A percentile compares a stretch with the other conserved stretches of the same genome.
Conservation (phyloP, 331 rosid species). For the Rosa hybrid region DNA sequence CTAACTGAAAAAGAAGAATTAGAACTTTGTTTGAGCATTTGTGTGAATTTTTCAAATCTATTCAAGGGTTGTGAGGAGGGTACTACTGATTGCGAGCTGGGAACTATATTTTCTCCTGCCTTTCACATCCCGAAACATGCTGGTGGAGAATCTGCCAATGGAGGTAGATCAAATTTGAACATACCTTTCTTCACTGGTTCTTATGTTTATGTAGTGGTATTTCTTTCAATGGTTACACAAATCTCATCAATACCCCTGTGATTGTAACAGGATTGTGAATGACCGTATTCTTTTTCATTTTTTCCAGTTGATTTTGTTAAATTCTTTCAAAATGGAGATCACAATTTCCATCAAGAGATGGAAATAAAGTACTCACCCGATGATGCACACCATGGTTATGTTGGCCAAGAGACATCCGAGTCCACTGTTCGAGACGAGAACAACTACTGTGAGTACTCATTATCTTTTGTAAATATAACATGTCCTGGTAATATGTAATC, state of each 20-base stretch:
- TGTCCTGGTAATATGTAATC: conserved; percentile 40
- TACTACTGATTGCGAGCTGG: conserved; percentile 46
- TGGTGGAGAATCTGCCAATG: conserved; percentile 56
- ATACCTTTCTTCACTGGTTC: background rate
- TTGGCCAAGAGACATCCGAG: conserved; percentile 35
- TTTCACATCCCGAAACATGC: conserved; percentile 68
- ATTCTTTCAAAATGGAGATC: conserved; percentile 66
- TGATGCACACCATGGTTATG: conserved; percentile 42
- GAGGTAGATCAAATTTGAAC: conserved; percentile 55
- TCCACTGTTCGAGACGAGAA: conserved; percentile 23
- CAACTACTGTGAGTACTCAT: conserved; percentile 26
- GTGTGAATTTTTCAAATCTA: conserved; percentile 20
- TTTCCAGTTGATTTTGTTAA: conserved; percentile 69
- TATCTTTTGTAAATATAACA: conserved; percentile 21
- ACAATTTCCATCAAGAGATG: conserved; percentile 38
- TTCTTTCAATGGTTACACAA: conserved; percentile 1
- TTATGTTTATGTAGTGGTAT: conserved; percentile 3
- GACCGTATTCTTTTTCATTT: conserved; percentile 27
- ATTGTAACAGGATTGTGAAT: background rate
- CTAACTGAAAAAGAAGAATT: conserved; percentile 1
- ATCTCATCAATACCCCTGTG: background rate
- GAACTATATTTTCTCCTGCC: conserved; percentile 88
- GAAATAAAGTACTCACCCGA: conserved; percentile 33
- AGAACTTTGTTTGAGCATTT: background rate
- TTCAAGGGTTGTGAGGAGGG: conserved; percentile 55